Evolutionary conservation across 371 early-diverging fungal species (phyloP), one percentile per base, ranked within the genome.

Genomic region (Circinella umbellata): DNA sequence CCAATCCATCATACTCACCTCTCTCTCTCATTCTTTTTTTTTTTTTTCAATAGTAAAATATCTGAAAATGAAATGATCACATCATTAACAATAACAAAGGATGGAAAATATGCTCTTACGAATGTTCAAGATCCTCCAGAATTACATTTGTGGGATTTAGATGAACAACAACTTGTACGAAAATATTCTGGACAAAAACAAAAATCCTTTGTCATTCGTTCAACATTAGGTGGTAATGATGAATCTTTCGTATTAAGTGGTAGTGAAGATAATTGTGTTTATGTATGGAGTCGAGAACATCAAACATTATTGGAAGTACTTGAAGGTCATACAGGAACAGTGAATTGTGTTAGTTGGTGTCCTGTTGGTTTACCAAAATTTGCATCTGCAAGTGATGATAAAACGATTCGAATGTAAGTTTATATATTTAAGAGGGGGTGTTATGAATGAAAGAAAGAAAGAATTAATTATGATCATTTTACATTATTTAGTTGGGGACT

Each of bases 351-450:
- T 4, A 80, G 90, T 35, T 97, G 97, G 97, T 93, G 89, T 76
- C 88, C 92, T 7, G 66, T 68, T 18, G 76, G 84, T 49, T 86
- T 85, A 5, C 81, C 81, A 63, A 89, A 91, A 83, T 90, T 97
- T 82, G 98, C 95, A 3, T 93, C 97, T 36, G 96, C 96, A 5
- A 93, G 95, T 49, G 99, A 98, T 72, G 99, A 98, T 76, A 83
- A 88, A 62, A 95, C 97, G 2, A 92, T 98, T 47, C 89, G 96
- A 74, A 90, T 98, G 84, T 95, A 92, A 90, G 91, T 74, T 46
- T 57, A n/a, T 51, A n/a, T 51, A 51, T 51, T 4, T 13, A 51
- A 9, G 9, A 54, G 18, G 1, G 4, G n/a, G n/a, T n/a, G n/a
- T 47, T 15, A 11, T 47, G 11, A 4, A 57, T 34, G 27, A 3